Evolutionary conservation across 352 stramenopile genomes (phyloP).

Genomic region (Pythium sp.): DNA sequence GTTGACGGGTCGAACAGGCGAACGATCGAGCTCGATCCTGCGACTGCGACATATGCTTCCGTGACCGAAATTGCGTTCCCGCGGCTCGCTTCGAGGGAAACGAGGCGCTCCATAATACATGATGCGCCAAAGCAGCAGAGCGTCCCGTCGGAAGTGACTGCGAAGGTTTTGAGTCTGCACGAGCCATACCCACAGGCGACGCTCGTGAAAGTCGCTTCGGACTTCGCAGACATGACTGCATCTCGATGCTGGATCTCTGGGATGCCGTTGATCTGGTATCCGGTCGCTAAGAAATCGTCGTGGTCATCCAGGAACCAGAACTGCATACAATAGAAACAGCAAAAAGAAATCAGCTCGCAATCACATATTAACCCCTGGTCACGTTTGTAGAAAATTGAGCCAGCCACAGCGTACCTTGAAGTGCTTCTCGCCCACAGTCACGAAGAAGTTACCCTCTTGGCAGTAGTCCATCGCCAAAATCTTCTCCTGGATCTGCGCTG

Average conservation of each 20-base stretch:
- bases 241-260: constrained; percentile 59
- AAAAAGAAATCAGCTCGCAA: background rate
- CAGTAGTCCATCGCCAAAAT: constrained; percentile 71
- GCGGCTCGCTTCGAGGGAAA: constrained; percentile 58
- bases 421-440: constrained; percentile 78
- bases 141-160: constrained; percentile 64
- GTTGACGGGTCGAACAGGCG: constrained; percentile 71
- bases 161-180: constrained; percentile 68
- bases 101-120: constrained; percentile 70
- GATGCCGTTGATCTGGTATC: constrained; percentile 48
- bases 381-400: background rate
- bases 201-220: constrained; percentile 64
- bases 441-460: constrained; percentile 71
- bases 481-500: constrained; percentile 60
- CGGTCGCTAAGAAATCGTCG: constrained; percentile 50
- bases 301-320: constrained; percentile 72
- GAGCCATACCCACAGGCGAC: constrained; percentile 58
- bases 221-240: constrained; percentile 57
- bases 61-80: constrained; percentile 78
- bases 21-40: constrained; percentile 59
- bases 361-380: background rate
- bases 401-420: constrained; percentile 45
- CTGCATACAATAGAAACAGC: constrained; percentile 23
- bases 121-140: constrained; percentile 76
- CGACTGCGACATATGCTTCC: constrained; percentile 66